A percentile compares a stretch with the other conserved stretches of the same genome.
phyloP scores from a whole-genome alignment of 2,329 filamentous ascomycete species.

The Aphanoascus verrucosus region DNA sequence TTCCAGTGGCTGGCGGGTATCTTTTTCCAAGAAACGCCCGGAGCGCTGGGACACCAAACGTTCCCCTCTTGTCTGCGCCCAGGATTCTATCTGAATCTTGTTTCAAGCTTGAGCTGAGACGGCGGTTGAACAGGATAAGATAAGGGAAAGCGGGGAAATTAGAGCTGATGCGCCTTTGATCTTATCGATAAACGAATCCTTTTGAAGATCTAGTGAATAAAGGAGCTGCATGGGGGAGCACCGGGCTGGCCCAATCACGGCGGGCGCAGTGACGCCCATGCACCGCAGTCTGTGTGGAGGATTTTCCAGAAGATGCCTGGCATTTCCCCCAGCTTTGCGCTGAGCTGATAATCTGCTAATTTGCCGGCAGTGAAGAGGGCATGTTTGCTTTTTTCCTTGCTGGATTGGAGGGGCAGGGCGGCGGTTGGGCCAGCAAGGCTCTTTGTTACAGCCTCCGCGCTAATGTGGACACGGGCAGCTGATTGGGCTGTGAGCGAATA shows the following conservation, averaged over 20 bases:
- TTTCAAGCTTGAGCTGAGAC: constrained; percentile 7
- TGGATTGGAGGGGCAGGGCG: not conserved
- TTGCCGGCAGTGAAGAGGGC: not conserved
- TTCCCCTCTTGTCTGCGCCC: not conserved
- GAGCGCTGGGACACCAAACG: not conserved
- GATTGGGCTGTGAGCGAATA: not conserved
- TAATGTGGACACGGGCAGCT: not conserved
- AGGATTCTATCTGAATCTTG: not conserved
- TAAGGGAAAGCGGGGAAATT: not conserved
- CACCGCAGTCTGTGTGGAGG: not conserved
- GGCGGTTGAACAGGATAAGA: not conserved
- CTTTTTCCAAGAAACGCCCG: not conserved
- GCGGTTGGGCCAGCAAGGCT: constrained; percentile 9
- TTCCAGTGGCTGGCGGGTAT: not conserved
- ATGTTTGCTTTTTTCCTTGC: constrained; percentile 7
- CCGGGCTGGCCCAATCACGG: not conserved
- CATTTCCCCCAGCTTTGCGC: not conserved
- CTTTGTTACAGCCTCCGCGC: constrained; percentile 8
- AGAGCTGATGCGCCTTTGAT: not conserved
- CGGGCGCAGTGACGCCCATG: not conserved
- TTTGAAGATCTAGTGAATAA: not conserved
- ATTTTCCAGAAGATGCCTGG: constrained; percentile 6
- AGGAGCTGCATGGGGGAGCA: not conserved
- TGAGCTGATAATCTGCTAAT: not conserved
- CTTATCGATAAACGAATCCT: constrained; percentile 1